Evolutionary conservation across 1,139 yeast genomes (phyloP), one percentile per base, ranked within the genome.

Genomic region (Yamadazyma trypodendri): DNA sequence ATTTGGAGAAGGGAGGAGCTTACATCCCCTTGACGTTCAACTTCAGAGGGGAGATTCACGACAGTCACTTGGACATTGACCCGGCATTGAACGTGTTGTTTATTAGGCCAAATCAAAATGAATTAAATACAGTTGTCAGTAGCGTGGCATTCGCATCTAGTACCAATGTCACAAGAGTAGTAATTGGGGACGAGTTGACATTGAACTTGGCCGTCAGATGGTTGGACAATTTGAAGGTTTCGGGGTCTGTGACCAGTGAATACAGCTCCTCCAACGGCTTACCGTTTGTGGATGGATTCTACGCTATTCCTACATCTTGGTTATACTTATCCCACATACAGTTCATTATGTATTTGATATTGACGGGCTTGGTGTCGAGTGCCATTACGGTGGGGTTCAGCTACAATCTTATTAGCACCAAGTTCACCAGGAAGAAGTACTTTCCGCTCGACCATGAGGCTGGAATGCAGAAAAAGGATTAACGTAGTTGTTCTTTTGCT

Each of bases 31-130:
- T 84, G 39, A 75, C 81, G 2, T 69, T 84, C 55, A 78, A 78
- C 51, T 65, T 84, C 44, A 72, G 89, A 45, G 94, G 92, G 3
- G 76, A 75, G 40, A 72, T 83, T 32, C 79, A 79, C 46, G 84
- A 81, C 38, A 74, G 84, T 24, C 92, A 84, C 60, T 61, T 84
- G 42, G 89, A 84, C 50, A 62, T 84, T 36, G 92, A 84, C 53
- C 66, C 77, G 10, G 58, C 68, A 20, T 42, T 84, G 57, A 83
- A 82, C 51, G 66, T 83, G 14, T 50, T 83, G 11, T 55, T 82
- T 32, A 68, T 75, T 31, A 65, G 62, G 34, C 75, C 76, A 7
- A 40, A 52, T n/a, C 20, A 15, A 15, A 51, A 51, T 14, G 39
- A 34, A 12, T 51, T 54, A 3, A 68, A 69, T 39, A 56, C 76